Evolutionary conservation across 139 green algal genomes (phyloP).

Genomic region (Micromonas commoda): DNA sequence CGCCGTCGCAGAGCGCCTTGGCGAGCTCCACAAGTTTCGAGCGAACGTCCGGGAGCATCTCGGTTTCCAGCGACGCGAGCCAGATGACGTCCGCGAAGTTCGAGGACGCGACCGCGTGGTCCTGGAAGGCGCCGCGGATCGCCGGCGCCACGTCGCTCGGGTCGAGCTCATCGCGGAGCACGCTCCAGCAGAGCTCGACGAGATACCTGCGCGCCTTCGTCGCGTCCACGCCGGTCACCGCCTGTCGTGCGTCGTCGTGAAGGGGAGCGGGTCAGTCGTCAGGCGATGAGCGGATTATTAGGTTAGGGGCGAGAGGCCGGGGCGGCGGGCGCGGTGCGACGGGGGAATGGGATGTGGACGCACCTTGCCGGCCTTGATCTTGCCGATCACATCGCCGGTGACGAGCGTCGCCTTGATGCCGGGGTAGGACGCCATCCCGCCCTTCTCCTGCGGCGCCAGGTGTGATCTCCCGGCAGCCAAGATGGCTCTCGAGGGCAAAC

Average conservation of each 20-base stretch:
- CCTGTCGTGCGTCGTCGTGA: too few species aligned
- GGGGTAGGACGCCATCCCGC: background rate
- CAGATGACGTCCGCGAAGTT: constrained; percentile 7
- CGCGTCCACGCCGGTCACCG: background rate
- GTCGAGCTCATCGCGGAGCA: background rate
- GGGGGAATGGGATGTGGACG: too few species aligned
- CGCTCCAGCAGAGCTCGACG: background rate
- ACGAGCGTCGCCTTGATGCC: background rate
- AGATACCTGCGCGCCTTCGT: background rate
- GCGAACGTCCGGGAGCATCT: background rate
- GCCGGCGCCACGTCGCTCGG: background rate
- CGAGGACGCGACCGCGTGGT: background rate
- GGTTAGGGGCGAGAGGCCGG: too few species aligned
- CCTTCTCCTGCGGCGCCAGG: background rate
- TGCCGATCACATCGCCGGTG: background rate
- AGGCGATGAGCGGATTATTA: too few species aligned
- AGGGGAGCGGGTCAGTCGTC: too few species aligned
- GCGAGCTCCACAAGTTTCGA: background rate
- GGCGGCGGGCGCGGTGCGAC: too few species aligned
- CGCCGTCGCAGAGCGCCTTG: constrained; percentile 9
- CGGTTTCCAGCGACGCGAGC: background rate
- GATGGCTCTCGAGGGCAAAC: too few species aligned
- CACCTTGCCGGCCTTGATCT: background rate
- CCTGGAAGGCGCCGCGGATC: background rate
- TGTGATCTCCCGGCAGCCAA: too few species aligned